Evolutionary conservation across 495 filamentous ascomycete genomes (phyloP).

Genomic region (Penicillium silybi): DNA sequence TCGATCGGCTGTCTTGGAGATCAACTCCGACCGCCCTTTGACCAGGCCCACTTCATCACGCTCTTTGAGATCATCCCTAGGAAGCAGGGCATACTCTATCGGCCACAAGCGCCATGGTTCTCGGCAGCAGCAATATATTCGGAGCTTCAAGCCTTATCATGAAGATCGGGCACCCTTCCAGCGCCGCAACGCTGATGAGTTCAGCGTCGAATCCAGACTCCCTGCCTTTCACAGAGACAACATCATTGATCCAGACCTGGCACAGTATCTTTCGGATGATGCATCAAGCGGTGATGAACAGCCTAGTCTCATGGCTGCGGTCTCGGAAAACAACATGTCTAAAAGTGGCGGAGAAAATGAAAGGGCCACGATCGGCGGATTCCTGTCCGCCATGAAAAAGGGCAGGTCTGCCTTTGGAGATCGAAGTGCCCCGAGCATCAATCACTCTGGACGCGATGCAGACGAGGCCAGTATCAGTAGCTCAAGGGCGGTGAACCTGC

Average conservation of each 20-base stretch:
- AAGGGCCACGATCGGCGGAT: conserved; percentile 46
- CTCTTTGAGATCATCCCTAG: conserved; percentile 77
- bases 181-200: conserved; percentile 61
- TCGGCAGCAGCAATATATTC: conserved; percentile 65
- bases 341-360: conserved; percentile 53
- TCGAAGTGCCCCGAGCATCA: conserved; percentile 60
- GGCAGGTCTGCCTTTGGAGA: conserved; percentile 69
- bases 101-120: conserved; percentile 83
- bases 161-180: conserved; percentile 89
- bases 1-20: conserved; percentile 86
- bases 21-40: conserved; percentile 68
- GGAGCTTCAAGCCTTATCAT: conserved; percentile 56
- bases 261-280: conserved; percentile 92
- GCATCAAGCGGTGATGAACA: conserved; percentile 90
- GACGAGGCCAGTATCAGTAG: conserved; percentile 59
- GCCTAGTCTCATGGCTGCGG: conserved; percentile 75
- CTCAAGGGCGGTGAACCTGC: conserved; percentile 50
- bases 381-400: conserved; percentile 65
- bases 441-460: conserved; percentile 56
- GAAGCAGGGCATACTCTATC: conserved; percentile 60
- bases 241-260: conserved; percentile 95
- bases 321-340: conserved; percentile 49
- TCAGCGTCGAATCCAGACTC: conserved; percentile 59
- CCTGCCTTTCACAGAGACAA: conserved; percentile 96
- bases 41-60: conserved; percentile 84